Conservation (phyloP, 2,329 filamentous ascomycete species). For the Zelopaecilomyces penicillatus region DNA sequence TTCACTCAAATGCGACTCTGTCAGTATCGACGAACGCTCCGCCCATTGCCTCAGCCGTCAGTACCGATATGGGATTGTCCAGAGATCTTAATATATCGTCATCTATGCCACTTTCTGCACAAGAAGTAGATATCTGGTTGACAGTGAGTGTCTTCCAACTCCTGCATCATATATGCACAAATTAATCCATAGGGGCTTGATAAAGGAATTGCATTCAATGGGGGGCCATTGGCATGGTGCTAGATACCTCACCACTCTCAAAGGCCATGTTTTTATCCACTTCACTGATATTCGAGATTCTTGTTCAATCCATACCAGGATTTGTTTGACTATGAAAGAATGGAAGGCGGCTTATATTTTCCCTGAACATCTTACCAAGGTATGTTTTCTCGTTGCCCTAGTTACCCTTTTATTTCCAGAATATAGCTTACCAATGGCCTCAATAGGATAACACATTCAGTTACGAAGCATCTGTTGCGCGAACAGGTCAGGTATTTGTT, state of each 20-base stretch:
- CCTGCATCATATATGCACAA: not conserved
- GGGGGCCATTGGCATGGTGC: conserved; percentile 29
- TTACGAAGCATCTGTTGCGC: conserved; percentile 1
- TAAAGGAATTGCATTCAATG: conserved; percentile 30
- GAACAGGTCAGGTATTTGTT: conserved; percentile 22
- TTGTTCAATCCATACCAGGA: conserved; percentile 38
- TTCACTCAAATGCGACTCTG: conserved; percentile 10
- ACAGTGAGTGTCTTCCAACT: conserved; percentile 27
- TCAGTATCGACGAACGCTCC: conserved; percentile 14
- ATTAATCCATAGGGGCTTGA: conserved; percentile 7
- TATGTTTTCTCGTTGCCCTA: too few relatives aligned
- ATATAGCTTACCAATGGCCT: not conserved
- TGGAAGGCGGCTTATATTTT: conserved; percentile 32
- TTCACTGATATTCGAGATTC: conserved; percentile 56
- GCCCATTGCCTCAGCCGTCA: conserved; percentile 30
- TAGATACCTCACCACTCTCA: conserved; percentile 25
- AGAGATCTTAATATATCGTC: conserved; percentile 36
- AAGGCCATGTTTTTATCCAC: conserved; percentile 41
- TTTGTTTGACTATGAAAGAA: conserved; percentile 32
- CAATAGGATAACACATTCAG: not conserved
- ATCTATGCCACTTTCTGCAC: conserved; percentile 18
- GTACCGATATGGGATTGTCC: conserved; percentile 37
- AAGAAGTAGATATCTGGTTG: conserved; percentile 36
- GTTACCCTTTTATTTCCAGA: too few relatives aligned
- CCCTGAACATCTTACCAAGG: conserved; percentile 6